phyloP scores from a whole-genome alignment of 2,329 filamentous ascomycete genomes.

The Fusarium sp. region DNA sequence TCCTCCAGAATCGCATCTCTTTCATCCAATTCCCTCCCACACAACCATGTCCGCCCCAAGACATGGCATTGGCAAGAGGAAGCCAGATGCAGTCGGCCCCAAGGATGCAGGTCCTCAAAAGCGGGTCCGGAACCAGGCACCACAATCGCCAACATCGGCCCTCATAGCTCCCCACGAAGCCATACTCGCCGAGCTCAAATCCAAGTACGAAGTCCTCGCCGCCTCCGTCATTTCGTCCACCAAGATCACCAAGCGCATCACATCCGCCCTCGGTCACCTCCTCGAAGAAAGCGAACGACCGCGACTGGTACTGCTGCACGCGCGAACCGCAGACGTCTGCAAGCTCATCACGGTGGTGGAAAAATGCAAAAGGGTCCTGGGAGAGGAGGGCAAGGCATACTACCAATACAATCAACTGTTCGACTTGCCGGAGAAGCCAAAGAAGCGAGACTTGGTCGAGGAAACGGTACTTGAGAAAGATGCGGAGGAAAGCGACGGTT shows the following conservation, averaged over 20 bases:
- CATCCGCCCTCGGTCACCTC: constrained; percentile 57
- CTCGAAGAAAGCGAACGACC: constrained; percentile 39
- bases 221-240: constrained; percentile 69
- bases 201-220: constrained; percentile 61
- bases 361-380: constrained; percentile 69
- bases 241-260: constrained; percentile 66
- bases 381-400: constrained; percentile 58
- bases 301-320: constrained; percentile 60
- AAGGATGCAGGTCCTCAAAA: constrained; percentile 3
- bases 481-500: constrained; percentile 29
- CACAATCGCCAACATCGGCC: constrained; percentile 20
- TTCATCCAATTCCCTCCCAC: constrained; percentile 10
- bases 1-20: background rate
- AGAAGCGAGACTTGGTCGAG: constrained; percentile 52
- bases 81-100: constrained; percentile 7
- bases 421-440: constrained; percentile 52
- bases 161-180: constrained; percentile 54
- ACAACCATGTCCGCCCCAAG: constrained; percentile 29
- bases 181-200: constrained; percentile 55
- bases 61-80: constrained; percentile 32
- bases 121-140: constrained; percentile 1
- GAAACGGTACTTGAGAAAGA: constrained; percentile 53
- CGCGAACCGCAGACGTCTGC: constrained; percentile 61
- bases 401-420: constrained; percentile 69
- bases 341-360: constrained; percentile 78